Base-by-base conservation (phyloP, 2,329 filamentous ascomycete species). In the Exophiala calicioides region DNA sequence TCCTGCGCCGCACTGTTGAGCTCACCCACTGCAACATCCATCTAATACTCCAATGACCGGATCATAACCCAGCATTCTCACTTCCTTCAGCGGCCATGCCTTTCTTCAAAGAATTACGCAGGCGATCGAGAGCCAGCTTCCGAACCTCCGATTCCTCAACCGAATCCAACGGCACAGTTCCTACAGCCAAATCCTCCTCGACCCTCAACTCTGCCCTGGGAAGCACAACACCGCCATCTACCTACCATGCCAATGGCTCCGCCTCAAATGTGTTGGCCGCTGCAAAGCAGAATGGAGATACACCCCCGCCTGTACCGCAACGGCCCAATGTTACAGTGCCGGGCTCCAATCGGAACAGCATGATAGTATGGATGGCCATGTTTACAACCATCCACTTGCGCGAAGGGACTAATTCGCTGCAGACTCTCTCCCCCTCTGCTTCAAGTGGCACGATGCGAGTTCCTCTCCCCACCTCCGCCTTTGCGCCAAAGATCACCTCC, bases 401-500 rank as follows among this genome's bases (percentile, higher is more conserved):
- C 16, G 16, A 47, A 30, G 30, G 34, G 30, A 47, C 37, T 41
- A 21, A 18, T n/a, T n/a, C n/a, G 30, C 12, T 23, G 5, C 44
- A 73, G 70, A 63, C 65, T 27, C 44, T 58, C 15, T 53, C 52
- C 7, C 53, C 57, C 12, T 55, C 53, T 13, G 52, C 44, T 27
- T 56, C 58, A 5, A 57, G 49, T 35, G 45, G 48, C 15, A 52
- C 52, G 9, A 56, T 58, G 39, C 79, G 77, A 62, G 74, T 70
- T 44, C 77, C 72, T 53, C 69, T 79, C 52, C 80, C 85, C 5
- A 78, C 83, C 13, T 95, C 90, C 43, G 82, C 85, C 32, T 91
- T 88, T 68, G 86, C 89, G 21, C 90, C 91, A 18, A 81, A 82
- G 58, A 80, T 96, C 29, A 72, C 84, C 32, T 95, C 90, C 24